A percentile compares a stretch with the other conserved stretches of the same genome.
Conservation (phyloP, 192 early-diverging fungal genomes). For the Coemansia nantahalensis region DNA sequence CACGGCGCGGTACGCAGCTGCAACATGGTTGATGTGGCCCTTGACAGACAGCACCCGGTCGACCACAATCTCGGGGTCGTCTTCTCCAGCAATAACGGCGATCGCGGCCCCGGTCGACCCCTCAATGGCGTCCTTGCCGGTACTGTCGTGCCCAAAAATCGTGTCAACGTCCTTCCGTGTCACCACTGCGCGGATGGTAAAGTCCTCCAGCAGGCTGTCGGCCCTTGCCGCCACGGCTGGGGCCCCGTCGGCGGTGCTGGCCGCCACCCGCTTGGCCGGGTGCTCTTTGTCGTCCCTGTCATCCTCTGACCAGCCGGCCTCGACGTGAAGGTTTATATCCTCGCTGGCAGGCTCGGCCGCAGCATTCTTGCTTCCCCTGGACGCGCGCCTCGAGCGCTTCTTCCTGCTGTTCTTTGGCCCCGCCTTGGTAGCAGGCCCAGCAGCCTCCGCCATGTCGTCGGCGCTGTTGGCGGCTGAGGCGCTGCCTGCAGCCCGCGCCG, state of each 20-base stretch:
- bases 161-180: conserved; percentile 50
- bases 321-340: conserved; percentile 49
- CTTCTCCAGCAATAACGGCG: conserved; percentile 38
- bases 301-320: conserved; percentile 51
- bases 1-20: conserved; percentile 25
- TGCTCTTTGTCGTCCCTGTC: conserved; percentile 44
- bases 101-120: conserved; percentile 15
- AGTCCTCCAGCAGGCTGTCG: conserved; percentile 19
- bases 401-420: conserved; percentile 8
- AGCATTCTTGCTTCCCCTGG: conserved; percentile 10
- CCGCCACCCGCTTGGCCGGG: conserved; percentile 38
- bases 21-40: conserved; percentile 29
- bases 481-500: too few relatives aligned
- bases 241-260: conserved; percentile 6
- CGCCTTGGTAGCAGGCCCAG: too few relatives aligned
- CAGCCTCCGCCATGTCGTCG: too few relatives aligned
- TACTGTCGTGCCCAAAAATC: conserved; percentile 25
- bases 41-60: conserved; percentile 48
- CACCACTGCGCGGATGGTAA: conserved; percentile 50
- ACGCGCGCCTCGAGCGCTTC: conserved; percentile 24
- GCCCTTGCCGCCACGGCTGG: conserved; percentile 20
- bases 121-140: conserved; percentile 24
- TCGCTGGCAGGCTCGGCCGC: conserved; percentile 20
- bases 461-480: background rate
- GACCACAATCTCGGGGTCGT: conserved; percentile 52